Base-by-base conservation (phyloP, 2,329 filamentous ascomycete genomes). In the Elsinoe fawcettii region DNA sequence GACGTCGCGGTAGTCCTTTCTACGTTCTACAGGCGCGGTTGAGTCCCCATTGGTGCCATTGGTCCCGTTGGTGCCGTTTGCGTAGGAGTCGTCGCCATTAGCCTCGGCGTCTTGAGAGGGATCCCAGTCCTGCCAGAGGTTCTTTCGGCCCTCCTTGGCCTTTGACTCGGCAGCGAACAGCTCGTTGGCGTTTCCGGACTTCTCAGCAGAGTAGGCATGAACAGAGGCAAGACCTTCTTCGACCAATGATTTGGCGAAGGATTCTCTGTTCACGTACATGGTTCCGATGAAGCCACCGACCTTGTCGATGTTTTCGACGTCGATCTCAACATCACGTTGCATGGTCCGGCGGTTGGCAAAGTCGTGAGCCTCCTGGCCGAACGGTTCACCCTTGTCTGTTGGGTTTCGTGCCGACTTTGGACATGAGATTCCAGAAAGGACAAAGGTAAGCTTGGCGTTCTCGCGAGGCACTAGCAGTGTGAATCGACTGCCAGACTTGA, bases 241-340 rank as follows among this genome's bases (percentile, higher is more conserved):
- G 1, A 99, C 84, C 1, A 99, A 81, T 1, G 89, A 73, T 77
- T 96, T 96, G 66, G 91, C 89, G 68, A 99, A 95, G 76, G 88
- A 97, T 74, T 97, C 92, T 55, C 91, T 88, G 77, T 90, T 92
- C 70, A 99, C 82, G 71, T 90, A 96, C 22, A 99, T 79, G 12
- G 90, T 88, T 57, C 93, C 93, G 64, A 99, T 97, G 77, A 99
- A 99, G 36, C 93, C 93, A 66, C 93, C 93, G 23, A 93, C 86
- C 78, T 96, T 97, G 79, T 99, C 93, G 64, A 90, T 88, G 66
- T 91, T 90, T 70, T 96, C 85, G 18, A 99, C 87, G 66, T 99
- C 91, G 59, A 99, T 88, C 73, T 97, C 92, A 51, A 93, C 91
- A 71, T 99, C 93, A 56, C 93, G 86, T 76, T 99, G 93, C 77